Evolutionary conservation across 2,329 filamentous ascomycete genomes (phyloP), one percentile per base, ranked within the genome.

Genomic region (Colletotrichum orbiculare): DNA sequence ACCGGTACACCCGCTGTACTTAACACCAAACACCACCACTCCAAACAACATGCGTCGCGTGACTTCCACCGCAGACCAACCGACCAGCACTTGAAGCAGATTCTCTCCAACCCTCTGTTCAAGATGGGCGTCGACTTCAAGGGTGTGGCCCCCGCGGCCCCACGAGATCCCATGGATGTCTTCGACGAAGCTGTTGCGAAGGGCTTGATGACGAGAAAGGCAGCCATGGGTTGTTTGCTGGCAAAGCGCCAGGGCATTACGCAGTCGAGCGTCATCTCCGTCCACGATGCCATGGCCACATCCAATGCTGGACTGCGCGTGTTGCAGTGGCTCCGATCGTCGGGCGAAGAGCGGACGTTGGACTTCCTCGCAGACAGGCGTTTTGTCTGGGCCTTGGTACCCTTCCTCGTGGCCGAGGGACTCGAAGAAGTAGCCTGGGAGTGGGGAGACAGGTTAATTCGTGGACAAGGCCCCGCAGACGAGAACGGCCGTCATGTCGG

Each of bases 61-160:
- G 43, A 68, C 11, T 13, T 66, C 34, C 71, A 69, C 41, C 71
- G 75, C 54, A 78, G 74, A 6, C 79, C 80, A 6, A 82, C 76
- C 67, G 85, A 81, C 65, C 79, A 77, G 13, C 86, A 88, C 73
- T 73, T 88, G n/a, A 82, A 81, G 62, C 80, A 84, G 39, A 85
- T 89, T 59, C 81, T 89, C 12, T 79, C 82, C 54, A 88, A 87
- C 64, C 86, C 86, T 0, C 76, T 88, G 15, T 87, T 89, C 74
- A 75, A 75, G 66, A 73, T 57, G 76, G 74, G 77, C 58, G 70
- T 73, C 35, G 72, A 73, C 33, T 67, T 61, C 48, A 52, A 17
- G 66, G 41, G 50, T 56, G 34, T 34, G 46, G 45, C 59, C 11
- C 12, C 54, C 50, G 41, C 41, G 39, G 4, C 65, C 70, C 63